Evolutionary conservation across 2,329 filamentous ascomycete species (phyloP).

Genomic region (Sclerotinia spermophila): DNA sequence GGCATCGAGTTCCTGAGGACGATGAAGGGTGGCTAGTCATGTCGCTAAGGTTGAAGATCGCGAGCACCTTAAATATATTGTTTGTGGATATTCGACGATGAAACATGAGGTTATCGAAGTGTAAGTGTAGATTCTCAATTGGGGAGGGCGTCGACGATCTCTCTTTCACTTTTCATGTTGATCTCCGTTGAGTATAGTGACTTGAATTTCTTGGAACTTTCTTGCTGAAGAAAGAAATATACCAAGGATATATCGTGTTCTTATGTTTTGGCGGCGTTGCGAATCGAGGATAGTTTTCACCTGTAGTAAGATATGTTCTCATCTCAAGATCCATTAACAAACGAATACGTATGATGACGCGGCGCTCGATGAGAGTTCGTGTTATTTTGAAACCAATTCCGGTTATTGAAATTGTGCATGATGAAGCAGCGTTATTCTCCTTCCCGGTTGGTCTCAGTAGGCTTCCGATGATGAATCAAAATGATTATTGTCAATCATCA

Average conservation of each 20-base stretch:
- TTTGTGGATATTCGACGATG: background rate
- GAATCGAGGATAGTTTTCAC: background rate
- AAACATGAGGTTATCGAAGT: background rate
- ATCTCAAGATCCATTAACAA: background rate
- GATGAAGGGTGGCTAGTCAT: background rate
- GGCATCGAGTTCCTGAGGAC: background rate
- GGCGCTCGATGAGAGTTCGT: background rate
- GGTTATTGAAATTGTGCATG: background rate
- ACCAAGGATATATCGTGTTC: background rate
- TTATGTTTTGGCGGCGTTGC: background rate
- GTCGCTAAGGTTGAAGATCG: background rate
- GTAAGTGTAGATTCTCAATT: background rate
- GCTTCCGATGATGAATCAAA: background rate
- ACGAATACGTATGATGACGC: background rate
- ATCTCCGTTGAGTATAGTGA: background rate
- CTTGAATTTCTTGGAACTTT: background rate
- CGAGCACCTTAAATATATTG: background rate
- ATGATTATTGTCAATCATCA: background rate
- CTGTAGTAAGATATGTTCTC: background rate
- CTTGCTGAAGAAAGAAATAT: background rate
- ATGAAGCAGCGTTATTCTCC: background rate
- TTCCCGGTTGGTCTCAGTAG: background rate
- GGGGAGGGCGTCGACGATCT: background rate
- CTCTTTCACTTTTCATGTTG: background rate
- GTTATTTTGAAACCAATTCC: background rate